Evolutionary conservation across 352 stramenopile genomes (phyloP).

Genomic region (Pythium brassicae): DNA sequence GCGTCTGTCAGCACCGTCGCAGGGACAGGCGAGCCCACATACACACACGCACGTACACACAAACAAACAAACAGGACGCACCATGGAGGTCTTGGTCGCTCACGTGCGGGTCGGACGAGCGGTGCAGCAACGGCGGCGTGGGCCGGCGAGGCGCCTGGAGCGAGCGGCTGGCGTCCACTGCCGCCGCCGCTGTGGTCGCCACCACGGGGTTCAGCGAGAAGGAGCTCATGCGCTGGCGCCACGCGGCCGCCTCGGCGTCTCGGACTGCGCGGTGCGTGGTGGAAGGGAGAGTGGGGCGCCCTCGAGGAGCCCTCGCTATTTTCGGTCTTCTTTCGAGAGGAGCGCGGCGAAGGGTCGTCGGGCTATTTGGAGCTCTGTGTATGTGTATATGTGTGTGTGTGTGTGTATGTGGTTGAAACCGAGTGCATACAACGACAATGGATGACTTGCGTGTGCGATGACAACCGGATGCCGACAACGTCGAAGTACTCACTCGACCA

Average conservation of each 20-base stretch:
- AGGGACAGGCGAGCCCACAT: background rate
- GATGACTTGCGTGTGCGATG: no score
- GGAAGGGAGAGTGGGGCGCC: background rate
- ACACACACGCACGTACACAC: background rate
- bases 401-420: no score
- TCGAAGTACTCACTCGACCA: no score
- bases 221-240: constrained; percentile 17
- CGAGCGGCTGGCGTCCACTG: background rate
- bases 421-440: no score
- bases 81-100: constrained; percentile 49
- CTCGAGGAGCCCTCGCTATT: background rate
- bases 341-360: no score
- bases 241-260: constrained; percentile 11
- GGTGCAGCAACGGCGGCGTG: constrained; percentile 38
- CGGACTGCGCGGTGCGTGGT: constrained; percentile 1
- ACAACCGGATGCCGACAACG: no score
- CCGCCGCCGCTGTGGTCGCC: background rate
- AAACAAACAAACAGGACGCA: constrained; percentile 17
- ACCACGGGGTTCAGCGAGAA: constrained; percentile 13
- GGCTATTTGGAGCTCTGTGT: no score
- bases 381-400: no score
- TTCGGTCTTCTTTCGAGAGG: no score
- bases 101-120: constrained; percentile 60
- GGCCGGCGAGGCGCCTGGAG: constrained; percentile 10
- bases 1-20: no score